These are phyloP conservation scores for Fraxinus albicans DNA, from an alignment of 305 asterid genomes.

Conservation along the genomic window DNA sequence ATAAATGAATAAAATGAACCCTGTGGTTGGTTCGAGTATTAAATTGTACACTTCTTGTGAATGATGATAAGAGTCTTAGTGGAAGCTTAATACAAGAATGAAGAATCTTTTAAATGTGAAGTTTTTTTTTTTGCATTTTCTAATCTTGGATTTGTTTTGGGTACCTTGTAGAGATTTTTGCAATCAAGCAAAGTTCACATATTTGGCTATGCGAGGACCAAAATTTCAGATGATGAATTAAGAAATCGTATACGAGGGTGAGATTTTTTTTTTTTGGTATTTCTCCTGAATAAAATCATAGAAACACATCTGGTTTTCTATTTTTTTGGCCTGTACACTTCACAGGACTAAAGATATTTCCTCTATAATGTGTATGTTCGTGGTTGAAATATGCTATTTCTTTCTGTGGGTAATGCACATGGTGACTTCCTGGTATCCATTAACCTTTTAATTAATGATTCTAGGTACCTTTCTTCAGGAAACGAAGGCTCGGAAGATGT, in stretches of 20 bases:
- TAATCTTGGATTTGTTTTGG: constrained; percentile 21
- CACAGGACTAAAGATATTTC: neutral
- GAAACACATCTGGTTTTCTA: neutral
- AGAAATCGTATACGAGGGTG: constrained; percentile 79
- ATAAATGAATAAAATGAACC: neutral
- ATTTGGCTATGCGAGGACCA: constrained; percentile 87
- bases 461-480: constrained; percentile 65
- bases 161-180: constrained; percentile 59
- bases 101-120: neutral
- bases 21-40: neutral
- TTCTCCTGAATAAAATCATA: neutral
- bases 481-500: constrained; percentile 46
- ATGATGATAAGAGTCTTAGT: neutral
- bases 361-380: neutral
- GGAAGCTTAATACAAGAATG: neutral
- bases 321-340: neutral
- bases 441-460: constrained; percentile 2
- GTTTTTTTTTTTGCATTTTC: neutral
- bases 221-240: constrained; percentile 73
- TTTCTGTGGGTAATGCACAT: neutral
- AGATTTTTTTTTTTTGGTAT: constrained; percentile 16
- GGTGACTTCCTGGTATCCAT: neutral
- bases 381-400: neutral
- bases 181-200: constrained; percentile 72
- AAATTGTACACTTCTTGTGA: neutral